Evolutionary conservation across 164 flowering plant genomes (phyloP).

Genomic region (Pachysandra terminalis): DNA sequence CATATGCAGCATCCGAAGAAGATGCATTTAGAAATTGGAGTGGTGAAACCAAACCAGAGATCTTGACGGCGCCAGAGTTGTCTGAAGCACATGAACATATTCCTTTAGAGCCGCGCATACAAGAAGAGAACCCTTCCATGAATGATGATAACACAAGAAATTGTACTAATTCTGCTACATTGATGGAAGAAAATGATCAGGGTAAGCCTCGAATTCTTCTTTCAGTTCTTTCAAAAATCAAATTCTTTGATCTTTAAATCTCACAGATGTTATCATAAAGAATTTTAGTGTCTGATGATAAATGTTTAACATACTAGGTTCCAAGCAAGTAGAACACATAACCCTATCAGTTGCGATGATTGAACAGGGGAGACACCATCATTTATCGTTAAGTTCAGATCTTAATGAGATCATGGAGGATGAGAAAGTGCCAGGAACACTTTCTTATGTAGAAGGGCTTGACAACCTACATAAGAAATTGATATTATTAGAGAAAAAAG

Average conservation of each 20-base stretch:
- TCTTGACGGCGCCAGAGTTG: constrained; percentile 43
- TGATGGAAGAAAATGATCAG: constrained; percentile 20
- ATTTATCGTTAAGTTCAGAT: constrained; percentile 25
- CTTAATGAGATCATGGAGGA: constrained; percentile 52
- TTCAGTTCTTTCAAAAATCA: no score
- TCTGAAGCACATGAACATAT: constrained; percentile 31
- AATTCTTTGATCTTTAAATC: no score
- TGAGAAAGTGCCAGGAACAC: constrained; percentile 59
- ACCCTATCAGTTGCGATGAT: constrained; percentile 17
- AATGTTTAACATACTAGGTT: constrained; percentile 18
- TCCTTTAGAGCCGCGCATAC: constrained; percentile 17
- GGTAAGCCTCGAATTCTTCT: constrained; percentile 31
- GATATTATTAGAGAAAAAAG: constrained; percentile 37
- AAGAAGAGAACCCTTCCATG: constrained; percentile 16
- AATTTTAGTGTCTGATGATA: constrained; percentile 2
- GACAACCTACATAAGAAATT: constrained; percentile 41
- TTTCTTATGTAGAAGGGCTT: constrained; percentile 40
- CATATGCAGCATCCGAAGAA: constrained; percentile 33
- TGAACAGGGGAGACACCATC: constrained; percentile 18
- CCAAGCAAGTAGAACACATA: constrained; percentile 23
- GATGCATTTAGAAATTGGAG: constrained; percentile 9
- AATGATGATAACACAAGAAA: constrained; percentile 7
- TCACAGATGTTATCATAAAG: no score
- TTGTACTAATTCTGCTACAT: constrained; percentile 15
- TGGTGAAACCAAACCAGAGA: constrained; percentile 35